Base-by-base conservation (phyloP, 2,329 filamentous ascomycete species). In the Incumbomyces lentus region DNA sequence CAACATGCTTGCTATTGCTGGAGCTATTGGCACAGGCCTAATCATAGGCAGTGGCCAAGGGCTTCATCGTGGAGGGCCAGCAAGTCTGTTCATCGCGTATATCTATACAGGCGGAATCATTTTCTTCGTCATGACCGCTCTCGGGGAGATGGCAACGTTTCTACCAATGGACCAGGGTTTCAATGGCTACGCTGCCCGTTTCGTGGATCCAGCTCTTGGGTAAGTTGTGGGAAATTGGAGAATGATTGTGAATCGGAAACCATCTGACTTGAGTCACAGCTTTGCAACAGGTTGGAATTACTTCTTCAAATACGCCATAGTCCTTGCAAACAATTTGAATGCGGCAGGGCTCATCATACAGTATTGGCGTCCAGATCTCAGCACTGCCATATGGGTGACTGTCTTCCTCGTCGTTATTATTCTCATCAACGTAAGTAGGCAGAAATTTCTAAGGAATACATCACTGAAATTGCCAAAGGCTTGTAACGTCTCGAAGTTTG, bases 281-380 rank as follows among this genome's bases (percentile, higher is more conserved):
- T 69, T 70, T 54, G 68, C 69, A 13, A 58, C 69, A 4, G 69
- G 69, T 4, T 72, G 66, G 30, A 13, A 44, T 34, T 10, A 48
- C 42, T 48, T 59, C 58, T 61, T 61, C 44, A 64, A 62, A 60
- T 64, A 81, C 82, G 73, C 79, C 14, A 78, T 82, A 48, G 86
- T 83, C 0, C 84, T 78, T 55, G 82, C 82, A 1, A 73, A 87
- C 7, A 83, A 89, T 60, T 69, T 88, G 32, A 84, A 74, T 1
- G 79, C 78, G 13, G 74, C 76, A 18, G 73, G 74, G 31, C 73
- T 81, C 2, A 63, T 82, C 17, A 76, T 82, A 49, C 65, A 76
- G 53, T 80, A 73, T 55, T 82, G 78, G 78, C 71, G 72, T 2
- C 63, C 74, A 1, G 68, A 75, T 46, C 58, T 76, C 26, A 72